These are phyloP conservation scores for Zelonia costaricensis DNA, from an alignment of 208 protist genomes.

Conservation along the genomic window DNA sequence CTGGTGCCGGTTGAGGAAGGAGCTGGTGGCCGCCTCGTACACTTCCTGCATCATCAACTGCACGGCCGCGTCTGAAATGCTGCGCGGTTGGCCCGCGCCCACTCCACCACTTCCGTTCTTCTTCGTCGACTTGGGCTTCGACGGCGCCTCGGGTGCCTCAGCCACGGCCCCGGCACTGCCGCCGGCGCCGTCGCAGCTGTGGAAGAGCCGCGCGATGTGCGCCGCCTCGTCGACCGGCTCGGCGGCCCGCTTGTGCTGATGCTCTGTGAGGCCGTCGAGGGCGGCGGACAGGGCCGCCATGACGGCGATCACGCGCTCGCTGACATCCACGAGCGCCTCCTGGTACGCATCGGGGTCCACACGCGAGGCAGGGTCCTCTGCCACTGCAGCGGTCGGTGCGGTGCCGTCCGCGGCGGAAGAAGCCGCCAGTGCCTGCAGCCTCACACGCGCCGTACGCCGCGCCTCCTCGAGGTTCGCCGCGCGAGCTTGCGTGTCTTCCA, in stretches of 20 bases:
- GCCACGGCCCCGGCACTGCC: too few relatives aligned
- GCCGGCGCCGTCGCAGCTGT: neutral
- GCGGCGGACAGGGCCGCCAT: neutral
- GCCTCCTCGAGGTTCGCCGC: neutral
- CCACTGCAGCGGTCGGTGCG: neutral
- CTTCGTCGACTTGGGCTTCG: too few relatives aligned
- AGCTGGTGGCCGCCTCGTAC: slow-evolving; percentile 17
- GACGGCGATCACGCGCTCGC: slow-evolving; percentile 2
- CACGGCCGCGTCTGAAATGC: neutral
- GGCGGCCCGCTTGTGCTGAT: neutral
- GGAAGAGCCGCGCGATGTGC: slow-evolving; percentile 11
- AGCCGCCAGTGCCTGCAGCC: neutral
- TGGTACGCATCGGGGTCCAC: neutral
- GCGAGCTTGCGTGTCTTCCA: neutral
- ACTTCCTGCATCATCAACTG: slow-evolving; percentile 22
- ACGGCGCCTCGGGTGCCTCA: neutral
- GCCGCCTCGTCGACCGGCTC: slow-evolving; percentile 10
- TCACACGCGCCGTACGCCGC: neutral
- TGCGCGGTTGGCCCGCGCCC: neutral
- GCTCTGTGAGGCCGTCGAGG: neutral
- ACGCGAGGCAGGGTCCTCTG: neutral
- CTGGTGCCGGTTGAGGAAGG: slow-evolving; percentile 10
- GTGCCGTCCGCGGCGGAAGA: neutral
- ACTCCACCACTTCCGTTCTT: too few relatives aligned
- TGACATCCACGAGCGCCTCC: neutral